phyloP scores from a whole-genome alignment of 2,329 filamentous ascomycete species.

The Pestalotiopsis fici region DNA sequence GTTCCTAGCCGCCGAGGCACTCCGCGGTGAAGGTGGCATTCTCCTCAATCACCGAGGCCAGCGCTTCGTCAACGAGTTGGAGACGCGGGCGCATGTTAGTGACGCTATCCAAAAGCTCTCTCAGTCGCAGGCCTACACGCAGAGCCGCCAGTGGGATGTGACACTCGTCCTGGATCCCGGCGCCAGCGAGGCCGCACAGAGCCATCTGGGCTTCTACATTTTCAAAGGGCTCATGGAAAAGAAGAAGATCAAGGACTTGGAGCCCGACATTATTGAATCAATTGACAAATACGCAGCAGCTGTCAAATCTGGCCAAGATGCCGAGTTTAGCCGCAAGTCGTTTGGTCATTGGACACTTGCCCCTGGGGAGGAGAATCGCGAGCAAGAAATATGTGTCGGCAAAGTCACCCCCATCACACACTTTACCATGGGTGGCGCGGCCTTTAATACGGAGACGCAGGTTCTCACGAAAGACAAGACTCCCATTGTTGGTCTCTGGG shows the following conservation, averaged over 20 bases:
- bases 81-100: slow-evolving; percentile 59
- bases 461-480: slow-evolving; percentile 44
- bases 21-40: slow-evolving; percentile 64
- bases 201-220: slow-evolving; percentile 63
- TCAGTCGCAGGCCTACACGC: slow-evolving; percentile 19
- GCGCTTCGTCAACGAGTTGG: slow-evolving; percentile 64
- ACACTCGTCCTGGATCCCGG: slow-evolving; percentile 62
- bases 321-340: slow-evolving; percentile 46
- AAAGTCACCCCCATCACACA: slow-evolving; percentile 64
- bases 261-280: slow-evolving; percentile 36
- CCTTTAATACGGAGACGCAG: slow-evolving; percentile 54
- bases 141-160: slow-evolving; percentile 57
- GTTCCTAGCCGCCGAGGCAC: slow-evolving; percentile 64
- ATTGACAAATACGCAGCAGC: slow-evolving; percentile 50
- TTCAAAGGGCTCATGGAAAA: slow-evolving; percentile 63
- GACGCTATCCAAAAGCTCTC: slow-evolving; percentile 47
- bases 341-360: slow-evolving; percentile 59
- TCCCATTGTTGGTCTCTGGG: slow-evolving; percentile 59
- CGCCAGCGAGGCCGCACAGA: slow-evolving; percentile 49
- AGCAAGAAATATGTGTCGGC: slow-evolving; percentile 58
- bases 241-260: slow-evolving; percentile 52
- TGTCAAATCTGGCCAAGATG: slow-evolving; percentile 38
- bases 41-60: slow-evolving; percentile 46
- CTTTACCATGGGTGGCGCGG: slow-evolving; percentile 67
- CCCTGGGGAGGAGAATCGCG: slow-evolving; percentile 41